These are phyloP conservation scores for Plasmodium gaboni DNA, from an alignment of 169 alveolate species.

Conservation along the genomic window DNA sequence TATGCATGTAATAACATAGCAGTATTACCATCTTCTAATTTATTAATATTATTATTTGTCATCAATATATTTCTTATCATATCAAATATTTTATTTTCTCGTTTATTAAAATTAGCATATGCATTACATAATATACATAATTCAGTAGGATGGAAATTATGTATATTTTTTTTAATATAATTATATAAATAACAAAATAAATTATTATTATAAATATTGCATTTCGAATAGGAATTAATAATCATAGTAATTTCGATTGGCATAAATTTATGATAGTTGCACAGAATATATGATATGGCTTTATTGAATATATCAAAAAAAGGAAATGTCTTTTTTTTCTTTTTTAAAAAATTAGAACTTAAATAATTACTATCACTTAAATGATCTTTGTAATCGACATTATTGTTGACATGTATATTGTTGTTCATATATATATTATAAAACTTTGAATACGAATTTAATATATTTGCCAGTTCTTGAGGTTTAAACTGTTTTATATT, in stretches of 20 bases:
- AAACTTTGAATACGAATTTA: constrained; percentile 39
- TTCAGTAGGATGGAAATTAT: constrained; percentile 36
- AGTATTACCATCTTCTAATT: constrained; percentile 27
- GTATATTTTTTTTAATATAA: constrained; percentile 11
- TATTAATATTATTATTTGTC: constrained; percentile 10
- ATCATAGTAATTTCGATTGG: constrained; percentile 63
- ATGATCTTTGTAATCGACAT: too few species aligned
- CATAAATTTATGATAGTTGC: constrained; percentile 12
- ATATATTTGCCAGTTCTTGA: constrained; percentile 52
- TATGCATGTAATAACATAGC: constrained; percentile 68
- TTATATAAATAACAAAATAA: constrained; percentile 12
- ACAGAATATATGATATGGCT: constrained; percentile 4
- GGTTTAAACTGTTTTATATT: constrained; percentile 34
- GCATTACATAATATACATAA: constrained; percentile 35
- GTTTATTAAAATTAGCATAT: constrained; percentile 35
- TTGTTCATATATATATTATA: not conserved
- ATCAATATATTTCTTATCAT: constrained; percentile 22
- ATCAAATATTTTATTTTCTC: constrained; percentile 29
- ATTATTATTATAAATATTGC: constrained; percentile 11
- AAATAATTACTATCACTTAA: too few species aligned
- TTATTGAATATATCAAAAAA: constrained; percentile 14
- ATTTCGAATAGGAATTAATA: constrained; percentile 33
- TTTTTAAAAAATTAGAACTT: too few species aligned
- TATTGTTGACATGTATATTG: too few species aligned
- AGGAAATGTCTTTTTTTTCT: too few species aligned